Base-by-base conservation (phyloP, 2,329 filamentous ascomycete genomes). In the Calonectria crousiana region DNA sequence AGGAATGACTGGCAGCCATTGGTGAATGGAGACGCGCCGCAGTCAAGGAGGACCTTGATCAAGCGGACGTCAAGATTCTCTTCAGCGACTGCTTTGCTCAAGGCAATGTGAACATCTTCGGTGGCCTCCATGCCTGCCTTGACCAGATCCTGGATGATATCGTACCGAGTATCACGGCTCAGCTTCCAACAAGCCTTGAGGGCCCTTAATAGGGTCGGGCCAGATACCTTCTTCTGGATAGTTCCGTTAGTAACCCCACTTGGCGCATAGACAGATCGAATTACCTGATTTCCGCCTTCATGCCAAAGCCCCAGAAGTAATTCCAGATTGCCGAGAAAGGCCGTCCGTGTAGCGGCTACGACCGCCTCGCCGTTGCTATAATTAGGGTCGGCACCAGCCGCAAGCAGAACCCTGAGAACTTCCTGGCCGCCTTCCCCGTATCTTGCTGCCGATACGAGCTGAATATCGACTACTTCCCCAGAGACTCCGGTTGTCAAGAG, bases 151-250 rank as follows among this genome's bases (percentile, higher is more conserved):
- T 84, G 80, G 34, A 90, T 83, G 18, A 91, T 84, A 9, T 85
- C 84, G 72, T 88, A 87, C 28, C 90, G 85, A 10, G 84, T 87
- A 23, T 89, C 88, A 28, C 84, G 84, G 58, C 84, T 86, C 14
- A 92, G 82, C 52, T 86, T 87, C 87, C 89, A 90, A 73, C 86
- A 88, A 0, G 89, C 88, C 76, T 90, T 88, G n/a, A 92, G 83
- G 0, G 89, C 87, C 11, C 86, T 84, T 4, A 86, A 84, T 65
- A 92, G 81, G 0, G 89, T 90, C 2, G 84, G 82, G 4, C 85
- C 84, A 0, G 87, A 88, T 0, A 88, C 88, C 73, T 83, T 87
- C 78, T 86, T 88, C 83, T 90, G 80, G 41, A 26, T 11, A 67
- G 36, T 67, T 60, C 69, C 38, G 56, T 79, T 68, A 81, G 78